Evolutionary conservation across 2,329 filamentous ascomycete genomes (phyloP).

Genomic region (Kalmusia sp.): DNA sequence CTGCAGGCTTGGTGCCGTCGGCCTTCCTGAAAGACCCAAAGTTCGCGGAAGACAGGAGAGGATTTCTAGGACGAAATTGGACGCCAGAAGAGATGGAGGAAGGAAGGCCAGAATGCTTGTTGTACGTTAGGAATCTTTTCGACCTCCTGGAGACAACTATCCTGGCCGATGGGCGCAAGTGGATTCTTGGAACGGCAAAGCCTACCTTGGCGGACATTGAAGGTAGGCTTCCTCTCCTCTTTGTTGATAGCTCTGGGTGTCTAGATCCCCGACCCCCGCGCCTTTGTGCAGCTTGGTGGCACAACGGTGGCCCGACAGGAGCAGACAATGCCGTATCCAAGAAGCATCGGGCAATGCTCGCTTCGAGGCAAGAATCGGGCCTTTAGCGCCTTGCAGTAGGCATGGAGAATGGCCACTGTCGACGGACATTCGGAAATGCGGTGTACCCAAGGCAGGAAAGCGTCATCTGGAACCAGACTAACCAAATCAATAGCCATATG

Average conservation of each 20-base stretch:
- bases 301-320: neutral
- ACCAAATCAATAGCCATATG: conserved; percentile 58
- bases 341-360: conserved; percentile 2
- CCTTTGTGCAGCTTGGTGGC: neutral
- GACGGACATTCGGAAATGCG: conserved; percentile 3
- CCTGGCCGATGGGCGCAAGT: conserved; percentile 68
- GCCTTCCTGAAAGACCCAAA: conserved; percentile 61
- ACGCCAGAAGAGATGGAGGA: conserved; percentile 43
- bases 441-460: conserved; percentile 1
- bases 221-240: conserved; percentile 45
- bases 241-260: neutral
- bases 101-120: conserved; percentile 62
- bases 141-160: conserved; percentile 66
- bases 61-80: conserved; percentile 53
- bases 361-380: neutral
- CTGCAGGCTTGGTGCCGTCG: conserved; percentile 61
- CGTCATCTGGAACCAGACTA: conserved; percentile 7
- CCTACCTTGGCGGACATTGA: conserved; percentile 71
- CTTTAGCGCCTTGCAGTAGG: conserved; percentile 7
- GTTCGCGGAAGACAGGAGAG: conserved; percentile 64
- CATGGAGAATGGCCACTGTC: neutral
- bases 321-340: neutral
- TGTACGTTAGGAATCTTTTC: conserved; percentile 60
- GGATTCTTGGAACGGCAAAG: conserved; percentile 62
- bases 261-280: neutral